Evolutionary conservation across 2,329 filamentous ascomycete genomes (phyloP).

Genomic region (Cryphonectria carpinicola): DNA sequence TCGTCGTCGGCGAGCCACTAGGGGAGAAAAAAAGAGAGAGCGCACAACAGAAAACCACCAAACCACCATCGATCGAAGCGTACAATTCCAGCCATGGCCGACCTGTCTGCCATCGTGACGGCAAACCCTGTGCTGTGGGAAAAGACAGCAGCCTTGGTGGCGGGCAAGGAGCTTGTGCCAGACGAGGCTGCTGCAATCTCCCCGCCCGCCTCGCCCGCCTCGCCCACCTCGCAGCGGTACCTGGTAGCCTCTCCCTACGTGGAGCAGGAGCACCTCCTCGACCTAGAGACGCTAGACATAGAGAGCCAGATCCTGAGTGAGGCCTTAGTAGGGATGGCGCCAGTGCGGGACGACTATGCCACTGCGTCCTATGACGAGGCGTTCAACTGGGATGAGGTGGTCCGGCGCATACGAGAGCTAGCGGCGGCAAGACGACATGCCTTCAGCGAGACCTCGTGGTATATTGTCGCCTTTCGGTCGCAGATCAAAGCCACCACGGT

Average conservation of each 20-base stretch:
- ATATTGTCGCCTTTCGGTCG: slow-evolving; percentile 84
- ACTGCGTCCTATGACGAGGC: slow-evolving; percentile 72
- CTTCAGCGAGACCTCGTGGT: slow-evolving; percentile 72
- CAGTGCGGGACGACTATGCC: slow-evolving; percentile 72
- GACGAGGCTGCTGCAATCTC: slow-evolving; percentile 8
- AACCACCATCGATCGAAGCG: not conserved
- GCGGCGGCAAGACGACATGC: slow-evolving; percentile 47
- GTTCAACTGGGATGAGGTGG: slow-evolving; percentile 75
- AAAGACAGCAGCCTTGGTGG: slow-evolving; percentile 6
- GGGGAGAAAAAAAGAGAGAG: not conserved
- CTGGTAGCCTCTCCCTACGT: slow-evolving; percentile 79
- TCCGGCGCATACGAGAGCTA: slow-evolving; percentile 61
- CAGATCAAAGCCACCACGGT: slow-evolving; percentile 69
- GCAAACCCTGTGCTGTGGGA: not conserved
- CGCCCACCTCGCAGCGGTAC: slow-evolving; percentile 34
- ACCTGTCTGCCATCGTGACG: not conserved
- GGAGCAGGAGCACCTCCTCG: slow-evolving; percentile 70
- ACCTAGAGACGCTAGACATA: slow-evolving; percentile 67
- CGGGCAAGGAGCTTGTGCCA: not conserved
- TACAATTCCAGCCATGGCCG: not conserved
- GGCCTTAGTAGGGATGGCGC: slow-evolving; percentile 67
- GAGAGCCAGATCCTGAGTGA: slow-evolving; percentile 72
- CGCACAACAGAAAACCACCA: not conserved
- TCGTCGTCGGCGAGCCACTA: not conserved
- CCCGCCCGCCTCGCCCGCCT: slow-evolving; percentile 9